These are phyloP conservation scores for Gossypium thurberi DNA, from an alignment of 345 rosid genomes.

Conservation along the genomic window DNA sequence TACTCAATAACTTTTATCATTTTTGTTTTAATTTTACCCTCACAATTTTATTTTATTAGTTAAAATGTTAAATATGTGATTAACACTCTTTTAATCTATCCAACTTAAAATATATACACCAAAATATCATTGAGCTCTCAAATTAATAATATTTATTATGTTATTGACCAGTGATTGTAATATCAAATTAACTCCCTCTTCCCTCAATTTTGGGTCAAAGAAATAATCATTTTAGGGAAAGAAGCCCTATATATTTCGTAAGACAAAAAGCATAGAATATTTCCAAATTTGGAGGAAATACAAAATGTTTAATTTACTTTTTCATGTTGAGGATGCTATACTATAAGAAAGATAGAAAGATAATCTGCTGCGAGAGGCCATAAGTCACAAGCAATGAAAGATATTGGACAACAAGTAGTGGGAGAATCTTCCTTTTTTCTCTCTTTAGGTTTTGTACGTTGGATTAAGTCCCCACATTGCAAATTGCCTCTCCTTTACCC, in stretches of 20 bases:
- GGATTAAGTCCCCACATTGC: neutral
- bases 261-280: neutral
- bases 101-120: too few relatives aligned
- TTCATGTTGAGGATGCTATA: neutral
- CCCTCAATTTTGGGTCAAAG: too few relatives aligned
- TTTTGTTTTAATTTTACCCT: too few relatives aligned
- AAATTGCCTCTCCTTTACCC: neutral
- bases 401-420: slow-evolving; percentile 2
- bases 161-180: too few relatives aligned
- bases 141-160: too few relatives aligned
- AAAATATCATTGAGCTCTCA: too few relatives aligned
- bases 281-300: neutral
- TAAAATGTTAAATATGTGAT: too few relatives aligned
- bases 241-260: neutral
- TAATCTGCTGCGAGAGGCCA: neutral
- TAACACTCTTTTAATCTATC: too few relatives aligned
- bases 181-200: neutral
- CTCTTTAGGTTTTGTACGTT: neutral
- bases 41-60: too few relatives aligned
- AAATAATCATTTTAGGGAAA: neutral
- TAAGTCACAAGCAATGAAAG: neutral
- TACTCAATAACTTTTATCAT: too few relatives aligned
- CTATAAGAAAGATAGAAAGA: neutral
- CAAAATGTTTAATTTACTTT: neutral
- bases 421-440: neutral